These are phyloP conservation scores for Adenanthera pavonina DNA, from an alignment of 306 rosid species.

Conservation along the genomic window DNA sequence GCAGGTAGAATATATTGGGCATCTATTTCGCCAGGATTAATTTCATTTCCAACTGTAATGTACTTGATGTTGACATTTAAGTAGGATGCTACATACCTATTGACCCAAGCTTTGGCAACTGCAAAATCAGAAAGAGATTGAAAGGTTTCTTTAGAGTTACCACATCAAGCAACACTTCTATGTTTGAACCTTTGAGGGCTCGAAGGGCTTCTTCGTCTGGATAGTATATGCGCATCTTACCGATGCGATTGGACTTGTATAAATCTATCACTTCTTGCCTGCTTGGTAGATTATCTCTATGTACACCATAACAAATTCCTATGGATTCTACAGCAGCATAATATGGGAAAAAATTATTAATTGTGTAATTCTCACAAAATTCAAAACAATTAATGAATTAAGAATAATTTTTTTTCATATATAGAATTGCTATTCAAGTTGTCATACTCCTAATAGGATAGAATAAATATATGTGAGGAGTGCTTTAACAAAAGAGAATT, in stretches of 20 bases:
- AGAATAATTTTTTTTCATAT: background rate
- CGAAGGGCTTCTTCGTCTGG: slow-evolving; percentile 45
- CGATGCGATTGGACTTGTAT: slow-evolving; percentile 43
- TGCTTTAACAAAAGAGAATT: no score
- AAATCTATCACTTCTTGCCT: slow-evolving; percentile 46
- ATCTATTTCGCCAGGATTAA: background rate
- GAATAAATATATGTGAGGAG: no score
- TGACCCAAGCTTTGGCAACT: slow-evolving; percentile 49
- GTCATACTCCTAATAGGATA: no score
- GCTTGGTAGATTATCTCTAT: slow-evolving; percentile 44
- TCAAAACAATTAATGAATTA: background rate
- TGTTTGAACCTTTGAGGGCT: slow-evolving; percentile 62
- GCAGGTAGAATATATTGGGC: background rate
- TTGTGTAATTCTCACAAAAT: background rate
- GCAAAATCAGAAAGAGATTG: slow-evolving; percentile 37
- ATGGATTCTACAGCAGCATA: slow-evolving; percentile 53
- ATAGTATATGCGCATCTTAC: slow-evolving; percentile 47
- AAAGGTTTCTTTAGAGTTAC: slow-evolving; percentile 12
- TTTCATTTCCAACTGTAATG: background rate
- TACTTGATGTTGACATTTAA: background rate
- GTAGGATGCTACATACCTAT: background rate
- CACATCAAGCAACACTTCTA: slow-evolving; percentile 52
- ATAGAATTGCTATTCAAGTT: background rate
- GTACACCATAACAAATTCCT: slow-evolving; percentile 62
- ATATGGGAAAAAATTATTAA: background rate